Base-by-base conservation (phyloP, 148 eudicot species). In the Euryodendron excelsum region DNA sequence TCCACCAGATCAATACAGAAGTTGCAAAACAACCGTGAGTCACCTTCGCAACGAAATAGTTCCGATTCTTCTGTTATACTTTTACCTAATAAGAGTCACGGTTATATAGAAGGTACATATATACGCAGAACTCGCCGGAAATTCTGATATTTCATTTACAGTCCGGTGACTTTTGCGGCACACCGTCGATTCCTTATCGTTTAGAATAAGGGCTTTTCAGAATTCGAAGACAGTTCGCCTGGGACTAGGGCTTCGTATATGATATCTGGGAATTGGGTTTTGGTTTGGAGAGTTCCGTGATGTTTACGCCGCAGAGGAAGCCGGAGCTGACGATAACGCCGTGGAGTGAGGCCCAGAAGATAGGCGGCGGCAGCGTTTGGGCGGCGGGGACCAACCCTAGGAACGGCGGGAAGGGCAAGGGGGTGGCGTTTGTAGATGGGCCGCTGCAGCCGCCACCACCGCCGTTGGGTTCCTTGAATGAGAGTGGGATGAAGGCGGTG, bases 271-370 rank as follows among this genome's bases (percentile, higher is more conserved):
- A 37, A 14, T 74, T 12, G 17, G 27, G 33, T 17, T 3, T 69
- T 12, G 3, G 9, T 20, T 69, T 10, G 41, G 72, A 69, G 55
- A 5, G 55, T 69, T 25, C 28, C 14, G 69, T 25, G 33, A 90
- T 92, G 96, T 88, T 88, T 75, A 88, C 93, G 48, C 93, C 96
- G 13, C 89, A 87, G 47, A 78, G 78, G 63, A 87, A 88, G 56
- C 52, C 56, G 37, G 68, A 81, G 21, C 72, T 75, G 4, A 59
- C 83, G 2, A 55, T 79, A 23, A 74, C 87, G 27, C 83, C 85
- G 0, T 47, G 55, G 78, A 79, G 77, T n/a, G 84, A 79, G 30
- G 71, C 77, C 14, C 15, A 36, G 64, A 27, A 30, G 70, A 31
- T 79, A 20, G 73, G 27, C 66, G 63, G 74, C 5, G 70, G 13